phyloP scores from a whole-genome alignment of 495 filamentous ascomycete species.

The Parachaetomium inaequale region DNA sequence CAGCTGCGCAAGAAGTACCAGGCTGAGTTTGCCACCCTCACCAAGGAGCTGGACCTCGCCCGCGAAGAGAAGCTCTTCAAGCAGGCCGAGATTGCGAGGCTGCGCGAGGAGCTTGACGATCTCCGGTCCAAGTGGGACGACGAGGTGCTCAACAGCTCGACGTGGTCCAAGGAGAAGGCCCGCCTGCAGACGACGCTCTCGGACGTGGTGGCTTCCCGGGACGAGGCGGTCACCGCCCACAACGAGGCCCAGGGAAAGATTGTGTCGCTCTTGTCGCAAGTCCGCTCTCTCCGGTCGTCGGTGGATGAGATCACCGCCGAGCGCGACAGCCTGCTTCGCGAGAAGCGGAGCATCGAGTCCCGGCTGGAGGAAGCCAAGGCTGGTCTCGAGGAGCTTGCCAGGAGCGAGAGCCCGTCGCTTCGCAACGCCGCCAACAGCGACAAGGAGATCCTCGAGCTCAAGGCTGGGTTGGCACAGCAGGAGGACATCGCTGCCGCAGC shows the following conservation, averaged over 20 bases:
- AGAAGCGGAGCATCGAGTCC: conserved; percentile 85
- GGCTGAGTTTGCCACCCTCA: conserved; percentile 80
- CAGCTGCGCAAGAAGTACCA: conserved; percentile 98
- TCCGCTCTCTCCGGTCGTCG: conserved; percentile 74
- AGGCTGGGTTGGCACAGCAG: conserved; percentile 83
- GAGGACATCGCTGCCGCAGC: conserved; percentile 91
- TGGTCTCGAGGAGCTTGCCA: conserved; percentile 85
- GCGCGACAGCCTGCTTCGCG: conserved; percentile 76
- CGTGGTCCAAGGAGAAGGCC: conserved; percentile 97
- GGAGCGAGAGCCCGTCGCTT: conserved; percentile 82
- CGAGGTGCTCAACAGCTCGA: conserved; percentile 94
- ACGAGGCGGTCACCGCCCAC: conserved; percentile 89
- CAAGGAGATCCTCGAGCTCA: conserved; percentile 84
- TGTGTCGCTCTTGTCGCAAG: conserved; percentile 86
- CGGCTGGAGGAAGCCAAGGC: conserved; percentile 85
- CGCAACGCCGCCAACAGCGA: conserved; percentile 89
- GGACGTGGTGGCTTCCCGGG: conserved; percentile 81
- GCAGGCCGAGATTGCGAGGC: conserved; percentile 62
- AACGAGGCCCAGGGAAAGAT: conserved; percentile 93
- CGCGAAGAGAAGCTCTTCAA: conserved; percentile 72
- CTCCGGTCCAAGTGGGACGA: conserved; percentile 97
- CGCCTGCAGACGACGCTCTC: conserved; percentile 87
- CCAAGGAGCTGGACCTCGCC: conserved; percentile 87
- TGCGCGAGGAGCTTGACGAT: conserved; percentile 92
- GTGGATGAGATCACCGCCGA: conserved; percentile 85